A percentile compares a stretch with the other conserved stretches of the same genome.
phyloP scores from a whole-genome alignment of 106 monocot genomes.

The Xerophyta viscosa region DNA sequence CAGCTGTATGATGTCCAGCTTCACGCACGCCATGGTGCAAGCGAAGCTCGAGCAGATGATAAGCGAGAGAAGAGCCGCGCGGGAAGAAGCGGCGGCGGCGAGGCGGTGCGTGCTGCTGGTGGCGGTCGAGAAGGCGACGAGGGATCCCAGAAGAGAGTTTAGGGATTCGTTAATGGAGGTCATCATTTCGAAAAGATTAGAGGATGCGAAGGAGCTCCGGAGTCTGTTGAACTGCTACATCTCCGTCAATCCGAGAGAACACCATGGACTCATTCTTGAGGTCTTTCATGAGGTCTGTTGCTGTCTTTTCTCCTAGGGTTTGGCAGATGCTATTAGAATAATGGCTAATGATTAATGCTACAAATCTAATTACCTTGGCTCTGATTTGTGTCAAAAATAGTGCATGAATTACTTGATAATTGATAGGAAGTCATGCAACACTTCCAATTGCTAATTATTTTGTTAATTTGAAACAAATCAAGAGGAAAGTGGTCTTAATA shows the following conservation, averaged over 20 bases:
- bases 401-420: too few relatives aligned
- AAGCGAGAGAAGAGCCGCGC: neutral
- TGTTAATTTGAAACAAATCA: too few relatives aligned
- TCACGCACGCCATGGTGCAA: slow-evolving; percentile 42
- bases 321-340: neutral
- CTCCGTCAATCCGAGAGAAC: slow-evolving; percentile 40
- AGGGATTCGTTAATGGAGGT: slow-evolving; percentile 44
- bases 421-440: too few relatives aligned
- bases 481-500: too few relatives aligned
- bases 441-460: too few relatives aligned
- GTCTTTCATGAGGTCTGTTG: slow-evolving; percentile 62
- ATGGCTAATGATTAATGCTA: too few relatives aligned
- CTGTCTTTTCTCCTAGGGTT: slow-evolving; percentile 10
- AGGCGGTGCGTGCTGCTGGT: slow-evolving; percentile 23
- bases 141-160: slow-evolving; percentile 39
- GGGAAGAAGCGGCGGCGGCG: neutral
- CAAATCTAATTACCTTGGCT: too few relatives aligned
- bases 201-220: slow-evolving; percentile 39
- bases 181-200: slow-evolving; percentile 36
- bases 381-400: too few relatives aligned
- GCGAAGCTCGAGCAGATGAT: slow-evolving; percentile 37
- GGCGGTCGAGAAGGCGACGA: slow-evolving; percentile 31
- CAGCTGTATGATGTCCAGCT: slow-evolving; percentile 8
- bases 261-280: slow-evolving; percentile 41
- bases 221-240: slow-evolving; percentile 55